Base-by-base conservation (phyloP, 768 basidiomycete genomes). In the Atractiella rhizophila region DNA sequence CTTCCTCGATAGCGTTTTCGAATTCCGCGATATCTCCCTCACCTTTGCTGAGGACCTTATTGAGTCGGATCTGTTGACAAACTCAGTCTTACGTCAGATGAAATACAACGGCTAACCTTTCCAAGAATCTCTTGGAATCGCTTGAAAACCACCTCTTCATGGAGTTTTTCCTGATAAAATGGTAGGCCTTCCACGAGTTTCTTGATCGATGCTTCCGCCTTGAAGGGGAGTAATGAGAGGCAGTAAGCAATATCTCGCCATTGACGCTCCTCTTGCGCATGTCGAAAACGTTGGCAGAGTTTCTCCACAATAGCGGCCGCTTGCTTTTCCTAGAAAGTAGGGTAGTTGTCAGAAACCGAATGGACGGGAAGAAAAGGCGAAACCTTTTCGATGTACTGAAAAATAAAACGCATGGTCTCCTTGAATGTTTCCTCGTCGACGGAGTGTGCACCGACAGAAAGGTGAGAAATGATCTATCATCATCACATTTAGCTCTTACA, bases 231-330 rank as follows among this genome's bases (percentile, higher is more conserved):
- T 2, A 94, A 61, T 0, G 88, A 85, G 3, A 98, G 63, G 56
- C 88, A 98, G 60, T 74, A 96, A 1, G 86, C 81, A 44, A 98
- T 83, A 54, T 98, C 88, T 19, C 83, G 71, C 91, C 91, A 98
- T 56, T 96, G 91, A 5, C 88, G 69, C 13, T 80, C 69, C 24
- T 86, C 82, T 30, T 78, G 76, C 1, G 77, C 72, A 4, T 81
- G 64, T 19, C 77, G 68, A 73, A 96, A 94, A 7, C 88, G 72
- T 53, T 91, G 83, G 53, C 91, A 98, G 2, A 98, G 71, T 56
- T 94, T 98, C 53, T 98, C 88, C 40, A 96, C 80, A 47, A 98
- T 81, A 53, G 69, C 76, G 60, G 96, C 88, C 0, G 88, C 86
- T 70, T 55, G 88, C 60, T 88, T 94, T 61, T 96, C 85, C 83